Base-by-base conservation (phyloP, 371 early-diverging fungal species). In the Haplosporangium sp. region DNA sequence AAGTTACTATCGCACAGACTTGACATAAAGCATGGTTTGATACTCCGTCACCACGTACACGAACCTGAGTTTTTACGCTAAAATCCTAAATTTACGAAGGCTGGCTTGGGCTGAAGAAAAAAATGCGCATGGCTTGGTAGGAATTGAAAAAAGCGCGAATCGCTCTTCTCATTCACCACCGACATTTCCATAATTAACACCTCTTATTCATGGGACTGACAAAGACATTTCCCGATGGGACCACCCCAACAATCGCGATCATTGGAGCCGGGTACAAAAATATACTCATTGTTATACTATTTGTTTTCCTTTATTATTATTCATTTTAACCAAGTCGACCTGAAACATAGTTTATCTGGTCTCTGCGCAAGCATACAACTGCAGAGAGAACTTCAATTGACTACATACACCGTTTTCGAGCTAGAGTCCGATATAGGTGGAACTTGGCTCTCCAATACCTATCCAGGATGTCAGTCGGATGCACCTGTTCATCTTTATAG, bases 281-380 rank as follows among this genome's bases (percentile, higher is more conserved):
- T 11, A 50, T 19, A 50, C 15, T 50, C 27, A 27, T 52, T 20
- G 19, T 17, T n/a, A n/a, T 20, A 15, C 17, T 39, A 11, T 57
- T 20, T 19, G 15, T 59, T 37, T 19, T 19, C 27, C 27, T 27
- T 27, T 27, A 27, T 27, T 27, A 27, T 27, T 27, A 27, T 27
- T 27, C 27, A 27, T 27, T 27, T 27, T 27, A 27, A 27, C 27
- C 27, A 27, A 27, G 27, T 27, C 27, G 27, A 27, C 27, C 27
- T 8, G 17, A 47, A 17, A 27, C 40, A 56, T 40, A 78, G 74
- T 15, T 1, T 78, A 13, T 69, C 81, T 13, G 81, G 81, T 9
- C 57, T 81, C 27, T 81, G 81, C 48, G 71, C 75, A 5, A 75
- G 75, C 11, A 74, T 81, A 27, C 75, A 74, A 19, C 81, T 81